Evolutionary conservation across 768 basidiomycete genomes (phyloP).

Genomic region (Daedaleopsis nitida): DNA sequence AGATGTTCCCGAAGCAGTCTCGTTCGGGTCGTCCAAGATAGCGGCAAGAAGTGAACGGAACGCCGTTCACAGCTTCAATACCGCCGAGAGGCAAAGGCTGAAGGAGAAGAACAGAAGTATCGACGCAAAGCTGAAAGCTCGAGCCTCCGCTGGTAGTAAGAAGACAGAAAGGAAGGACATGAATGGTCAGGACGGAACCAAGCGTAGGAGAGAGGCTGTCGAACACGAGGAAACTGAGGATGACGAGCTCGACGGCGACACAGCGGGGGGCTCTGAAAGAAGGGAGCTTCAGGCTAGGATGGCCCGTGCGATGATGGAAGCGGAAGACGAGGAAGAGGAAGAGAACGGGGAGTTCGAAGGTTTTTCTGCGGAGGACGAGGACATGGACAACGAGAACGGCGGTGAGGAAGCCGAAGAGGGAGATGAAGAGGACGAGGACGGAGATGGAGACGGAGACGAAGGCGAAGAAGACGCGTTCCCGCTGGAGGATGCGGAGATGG

Average conservation of each 20-base stretch:
- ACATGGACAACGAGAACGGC: constrained; percentile 11
- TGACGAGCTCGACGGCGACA: constrained; percentile 2
- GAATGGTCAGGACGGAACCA: background rate
- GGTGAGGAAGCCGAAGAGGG: constrained; percentile 11
- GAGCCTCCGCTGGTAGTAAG: constrained; percentile 34
- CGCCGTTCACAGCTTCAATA: constrained; percentile 39
- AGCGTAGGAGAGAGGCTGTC: constrained; percentile 13
- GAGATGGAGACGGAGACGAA: constrained; percentile 14
- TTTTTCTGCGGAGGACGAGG: constrained; percentile 26
- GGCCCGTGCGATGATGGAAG: constrained; percentile 46
- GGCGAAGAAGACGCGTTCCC: background rate
- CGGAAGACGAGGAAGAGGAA: constrained; percentile 31
- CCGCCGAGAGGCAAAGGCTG: constrained; percentile 34
- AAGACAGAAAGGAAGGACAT: constrained; percentile 6
- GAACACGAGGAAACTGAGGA: constrained; percentile 12
- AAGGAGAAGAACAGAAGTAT: constrained; percentile 47
- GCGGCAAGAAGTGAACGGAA: constrained; percentile 38
- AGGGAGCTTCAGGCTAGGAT: constrained; percentile 37
- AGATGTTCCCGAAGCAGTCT: constrained; percentile 53
- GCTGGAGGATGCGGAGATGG: constrained; percentile 12
- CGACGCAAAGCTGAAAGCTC: constrained; percentile 53
- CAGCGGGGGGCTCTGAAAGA: background rate
- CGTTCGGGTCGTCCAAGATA: constrained; percentile 49
- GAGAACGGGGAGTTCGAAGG: constrained; percentile 28
- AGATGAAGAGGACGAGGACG: constrained; percentile 23